A percentile compares a stretch with the other conserved stretches of the same genome.
These are phyloP conservation scores for Erythrophleum ivorense DNA, from an alignment of 331 rosid genomes.

Conservation along the genomic window DNA sequence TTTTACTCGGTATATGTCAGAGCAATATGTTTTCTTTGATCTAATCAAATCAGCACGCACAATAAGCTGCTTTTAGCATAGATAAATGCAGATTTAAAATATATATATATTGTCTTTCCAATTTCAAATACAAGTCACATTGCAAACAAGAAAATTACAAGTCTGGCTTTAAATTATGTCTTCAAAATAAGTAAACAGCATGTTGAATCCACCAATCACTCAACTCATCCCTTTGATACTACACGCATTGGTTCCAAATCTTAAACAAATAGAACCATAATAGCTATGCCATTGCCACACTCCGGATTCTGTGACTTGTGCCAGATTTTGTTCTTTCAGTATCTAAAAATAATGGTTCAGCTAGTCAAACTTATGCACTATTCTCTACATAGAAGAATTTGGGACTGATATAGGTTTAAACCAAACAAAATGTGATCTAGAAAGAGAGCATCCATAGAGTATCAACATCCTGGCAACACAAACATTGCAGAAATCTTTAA, in stretches of 20 bases:
- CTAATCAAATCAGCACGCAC: background rate
- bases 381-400: background rate
- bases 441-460: background rate
- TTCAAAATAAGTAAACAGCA: background rate
- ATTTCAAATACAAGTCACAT: background rate
- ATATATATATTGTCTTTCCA: conserved; percentile 13
- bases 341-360: background rate
- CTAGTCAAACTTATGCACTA: background rate
- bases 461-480: background rate
- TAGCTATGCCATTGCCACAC: background rate
- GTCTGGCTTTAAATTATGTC: background rate
- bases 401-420: background rate
- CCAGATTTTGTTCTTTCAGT: background rate
- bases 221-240: background rate
- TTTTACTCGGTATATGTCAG: background rate
- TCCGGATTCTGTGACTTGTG: background rate
- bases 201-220: background rate
- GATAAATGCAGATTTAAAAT: conserved; percentile 1
- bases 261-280: conserved; percentile 1
- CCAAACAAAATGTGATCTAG: background rate
- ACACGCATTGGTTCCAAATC: conserved; percentile 11
- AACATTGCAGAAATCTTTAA: background rate
- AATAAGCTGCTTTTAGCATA: conserved; percentile 18
- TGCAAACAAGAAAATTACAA: conserved; percentile 8
- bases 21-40: conserved; percentile 1